These are phyloP conservation scores for Cladosporium velox DNA, from an alignment of 2,329 filamentous ascomycete species.

Conservation along the genomic window DNA sequence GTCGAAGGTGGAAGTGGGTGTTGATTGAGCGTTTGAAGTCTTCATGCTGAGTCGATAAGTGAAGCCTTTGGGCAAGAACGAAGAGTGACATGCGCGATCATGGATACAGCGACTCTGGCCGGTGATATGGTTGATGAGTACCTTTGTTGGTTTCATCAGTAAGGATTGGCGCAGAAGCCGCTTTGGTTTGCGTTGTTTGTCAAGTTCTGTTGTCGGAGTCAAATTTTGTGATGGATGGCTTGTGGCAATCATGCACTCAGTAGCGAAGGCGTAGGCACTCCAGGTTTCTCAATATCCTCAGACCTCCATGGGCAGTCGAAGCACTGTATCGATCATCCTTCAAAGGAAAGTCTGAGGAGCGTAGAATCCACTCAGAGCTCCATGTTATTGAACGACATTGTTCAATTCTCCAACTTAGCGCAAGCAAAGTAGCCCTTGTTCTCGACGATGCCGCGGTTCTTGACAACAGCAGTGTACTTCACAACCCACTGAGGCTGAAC, in stretches of 20 bases:
- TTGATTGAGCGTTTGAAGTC: not conserved
- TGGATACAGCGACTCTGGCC: not conserved
- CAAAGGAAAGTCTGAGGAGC: not conserved
- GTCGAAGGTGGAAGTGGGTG: not conserved
- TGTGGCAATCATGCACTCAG: not conserved
- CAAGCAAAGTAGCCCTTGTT: slow-evolving; percentile 97
- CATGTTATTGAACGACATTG: not conserved
- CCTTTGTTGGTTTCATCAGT: not conserved
- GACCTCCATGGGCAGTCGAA: not conserved
- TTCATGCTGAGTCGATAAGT: not conserved
- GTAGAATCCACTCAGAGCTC: not conserved
- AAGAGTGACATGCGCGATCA: not conserved
- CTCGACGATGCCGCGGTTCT: slow-evolving; percentile 92
- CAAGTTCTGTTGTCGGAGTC: not conserved
- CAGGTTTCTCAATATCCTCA: not conserved
- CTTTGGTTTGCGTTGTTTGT: not conserved
- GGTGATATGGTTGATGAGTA: not conserved
- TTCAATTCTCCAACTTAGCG: slow-evolving; percentile 60
- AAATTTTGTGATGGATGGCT: not conserved
- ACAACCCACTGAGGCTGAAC: slow-evolving; percentile 90
- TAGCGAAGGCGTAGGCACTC: not conserved
- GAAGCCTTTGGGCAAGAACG: not conserved
- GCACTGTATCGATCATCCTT: not conserved
- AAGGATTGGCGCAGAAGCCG: not conserved
- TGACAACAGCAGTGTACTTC: slow-evolving; percentile 95